phyloP scores from a whole-genome alignment of 768 basidiomycete species.

The Pulveroboletus ravenelii region DNA sequence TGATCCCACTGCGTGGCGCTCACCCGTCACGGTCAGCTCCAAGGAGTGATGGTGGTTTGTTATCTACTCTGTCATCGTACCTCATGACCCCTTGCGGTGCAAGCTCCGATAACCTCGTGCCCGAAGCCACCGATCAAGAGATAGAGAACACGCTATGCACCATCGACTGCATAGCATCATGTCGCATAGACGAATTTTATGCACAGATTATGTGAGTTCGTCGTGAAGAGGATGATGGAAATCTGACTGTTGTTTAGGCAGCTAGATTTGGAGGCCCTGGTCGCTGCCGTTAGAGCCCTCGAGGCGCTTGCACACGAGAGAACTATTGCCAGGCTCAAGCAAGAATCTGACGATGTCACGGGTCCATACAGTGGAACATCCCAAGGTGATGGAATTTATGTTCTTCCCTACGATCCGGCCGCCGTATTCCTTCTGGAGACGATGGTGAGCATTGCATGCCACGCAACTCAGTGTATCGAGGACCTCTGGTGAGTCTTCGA shows the following conservation, averaged over 20 bases:
- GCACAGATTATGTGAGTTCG: conserved; percentile 79
- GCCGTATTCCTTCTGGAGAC: conserved; percentile 92
- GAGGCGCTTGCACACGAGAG: conserved; percentile 88
- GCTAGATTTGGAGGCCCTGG: conserved; percentile 71
- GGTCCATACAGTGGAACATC: conserved; percentile 31
- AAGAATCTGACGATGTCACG: conserved; percentile 57
- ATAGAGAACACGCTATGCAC: conserved; percentile 92
- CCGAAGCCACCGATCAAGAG: conserved; percentile 86
- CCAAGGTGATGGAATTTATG: conserved; percentile 42
- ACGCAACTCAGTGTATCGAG: conserved; percentile 71
- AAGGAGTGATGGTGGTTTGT: conserved; percentile 81
- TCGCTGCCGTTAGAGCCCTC: conserved; percentile 81
- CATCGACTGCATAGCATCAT: conserved; percentile 92
- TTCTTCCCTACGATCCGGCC: conserved; percentile 90
- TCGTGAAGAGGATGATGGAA: neutral
- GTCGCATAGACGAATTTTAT: conserved; percentile 91
- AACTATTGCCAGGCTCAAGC: conserved; percentile 73
- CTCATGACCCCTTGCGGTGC: conserved; percentile 89
- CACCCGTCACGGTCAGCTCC: conserved; percentile 58
- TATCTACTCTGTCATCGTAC: conserved; percentile 93
- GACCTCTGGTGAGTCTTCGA: conserved; percentile 72
- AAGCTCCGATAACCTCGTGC: conserved; percentile 69
- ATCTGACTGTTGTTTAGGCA: conserved; percentile 45
- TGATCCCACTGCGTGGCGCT: conserved; percentile 83
- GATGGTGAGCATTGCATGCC: conserved; percentile 85